Percentiles rank a stretch among this genome's conserved stretches.
These are phyloP conservation scores for Trypanosoma vivax DNA, from an alignment of 208 protist genomes.

Conservation along the genomic window DNA sequence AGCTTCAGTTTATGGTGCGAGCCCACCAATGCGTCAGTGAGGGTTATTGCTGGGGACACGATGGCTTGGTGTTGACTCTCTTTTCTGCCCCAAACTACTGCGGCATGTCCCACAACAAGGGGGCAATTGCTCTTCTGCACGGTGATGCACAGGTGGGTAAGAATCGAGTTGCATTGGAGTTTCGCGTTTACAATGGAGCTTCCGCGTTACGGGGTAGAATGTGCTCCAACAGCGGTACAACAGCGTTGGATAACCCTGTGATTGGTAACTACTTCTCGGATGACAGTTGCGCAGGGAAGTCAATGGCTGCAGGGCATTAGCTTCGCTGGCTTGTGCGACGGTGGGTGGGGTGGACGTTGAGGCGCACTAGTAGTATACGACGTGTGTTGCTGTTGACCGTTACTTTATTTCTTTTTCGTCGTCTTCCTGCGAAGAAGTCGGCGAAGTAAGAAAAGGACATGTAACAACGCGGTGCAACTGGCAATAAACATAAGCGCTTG, in stretches of 20 bases:
- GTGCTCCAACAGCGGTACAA: constrained; percentile 3
- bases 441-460: too few species aligned
- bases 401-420: too few species aligned
- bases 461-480: too few species aligned
- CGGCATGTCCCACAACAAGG: constrained; percentile 57
- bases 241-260: too few species aligned
- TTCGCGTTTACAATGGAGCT: constrained; percentile 46
- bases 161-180: constrained; percentile 52
- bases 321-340: too few species aligned
- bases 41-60: constrained; percentile 73
- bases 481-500: too few species aligned
- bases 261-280: constrained; percentile 1
- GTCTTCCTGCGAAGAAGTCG: too few species aligned
- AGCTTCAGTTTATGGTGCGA: constrained; percentile 93
- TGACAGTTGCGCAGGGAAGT: too few species aligned
- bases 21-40: constrained; percentile 91
- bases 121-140: constrained; percentile 59
- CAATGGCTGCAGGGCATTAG: too few species aligned
- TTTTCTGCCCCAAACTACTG: constrained; percentile 89
- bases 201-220: not conserved
- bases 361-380: too few species aligned
- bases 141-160: constrained; percentile 32
- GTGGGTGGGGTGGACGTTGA: too few species aligned
- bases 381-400: too few species aligned
- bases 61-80: constrained; percentile 47